These are phyloP conservation scores for Phytophthora aleatoria DNA, from an alignment of 352 stramenopile genomes.

Conservation along the genomic window DNA sequence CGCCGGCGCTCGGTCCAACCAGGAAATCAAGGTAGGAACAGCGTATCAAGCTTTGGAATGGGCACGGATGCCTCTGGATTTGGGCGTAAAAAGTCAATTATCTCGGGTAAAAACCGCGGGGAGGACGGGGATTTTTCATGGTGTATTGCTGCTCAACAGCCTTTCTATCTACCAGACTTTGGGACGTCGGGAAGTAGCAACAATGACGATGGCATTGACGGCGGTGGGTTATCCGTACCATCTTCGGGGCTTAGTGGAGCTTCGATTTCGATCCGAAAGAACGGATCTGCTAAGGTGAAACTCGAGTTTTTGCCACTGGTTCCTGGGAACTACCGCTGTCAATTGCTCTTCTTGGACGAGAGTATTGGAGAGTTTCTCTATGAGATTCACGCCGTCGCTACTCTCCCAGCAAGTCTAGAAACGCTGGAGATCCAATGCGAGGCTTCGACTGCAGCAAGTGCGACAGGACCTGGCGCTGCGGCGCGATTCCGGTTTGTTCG, in stretches of 20 bases:
- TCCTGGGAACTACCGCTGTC: conserved; percentile 89
- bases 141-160: conserved; percentile 70
- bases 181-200: conserved; percentile 25
- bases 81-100: conserved; percentile 11
- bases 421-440: conserved; percentile 87
- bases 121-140: conserved; percentile 57
- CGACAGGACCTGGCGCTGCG: conserved; percentile 1
- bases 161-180: conserved; percentile 80
- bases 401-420: conserved; percentile 77
- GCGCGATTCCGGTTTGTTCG: conserved; percentile 60
- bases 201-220: conserved; percentile 17
- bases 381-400: conserved; percentile 85
- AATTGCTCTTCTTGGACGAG: conserved; percentile 92
- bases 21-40: conserved; percentile 10
- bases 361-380: conserved; percentile 95
- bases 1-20: conserved; percentile 15
- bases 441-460: conserved; percentile 11
- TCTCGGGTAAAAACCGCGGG: conserved; percentile 26
- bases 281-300: conserved; percentile 66
- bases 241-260: conserved; percentile 23
- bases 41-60: conserved; percentile 13
- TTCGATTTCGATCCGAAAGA: conserved; percentile 48
- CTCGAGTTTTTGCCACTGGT: conserved; percentile 91
- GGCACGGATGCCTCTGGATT: conserved; percentile 1
- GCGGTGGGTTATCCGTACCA: conserved; percentile 11